phyloP scores from a whole-genome alignment of 345 rosid genomes.

The Reutealis trisperma region DNA sequence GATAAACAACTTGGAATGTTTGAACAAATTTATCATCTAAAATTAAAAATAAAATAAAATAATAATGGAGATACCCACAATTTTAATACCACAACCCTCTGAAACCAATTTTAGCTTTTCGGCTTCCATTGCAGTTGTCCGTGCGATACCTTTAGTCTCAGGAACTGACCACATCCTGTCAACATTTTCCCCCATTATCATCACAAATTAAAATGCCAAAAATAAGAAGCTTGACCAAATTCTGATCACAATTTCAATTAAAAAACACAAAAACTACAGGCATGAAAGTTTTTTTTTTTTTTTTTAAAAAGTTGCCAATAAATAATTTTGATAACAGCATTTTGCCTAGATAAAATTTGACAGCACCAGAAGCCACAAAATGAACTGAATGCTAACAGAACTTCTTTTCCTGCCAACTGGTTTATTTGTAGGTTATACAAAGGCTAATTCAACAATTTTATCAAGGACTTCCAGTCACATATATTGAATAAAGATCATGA shows the following conservation, averaged over 20 bases:
- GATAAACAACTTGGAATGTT: neutral
- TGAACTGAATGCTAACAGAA: neutral
- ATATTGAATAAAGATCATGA: neutral
- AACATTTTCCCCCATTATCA: slow-evolving; percentile 17
- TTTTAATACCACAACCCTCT: slow-evolving; percentile 69
- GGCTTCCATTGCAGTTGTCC: slow-evolving; percentile 65
- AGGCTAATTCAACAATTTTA: neutral
- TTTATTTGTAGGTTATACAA: neutral
- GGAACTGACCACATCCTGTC: slow-evolving; percentile 75
- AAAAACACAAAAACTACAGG: too few species aligned
- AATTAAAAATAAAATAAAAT: neutral
- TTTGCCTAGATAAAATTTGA: neutral
- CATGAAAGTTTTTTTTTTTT: too few species aligned
- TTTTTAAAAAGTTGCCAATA: neutral
- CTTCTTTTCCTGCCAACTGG: neutral
- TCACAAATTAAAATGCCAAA: slow-evolving; percentile 10
- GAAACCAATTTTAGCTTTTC: slow-evolving; percentile 71
- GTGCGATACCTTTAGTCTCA: slow-evolving; percentile 59
- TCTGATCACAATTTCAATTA: neutral
- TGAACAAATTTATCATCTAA: neutral
- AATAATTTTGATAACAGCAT: neutral
- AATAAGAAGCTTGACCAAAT: slow-evolving; percentile 1
- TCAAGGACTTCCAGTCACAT: neutral
- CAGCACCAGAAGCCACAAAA: neutral
- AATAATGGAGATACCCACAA: slow-evolving; percentile 48